Evolutionary conservation across 2,329 filamentous ascomycete genomes (phyloP).

Genomic region (Coleophoma cylindrospora): DNA sequence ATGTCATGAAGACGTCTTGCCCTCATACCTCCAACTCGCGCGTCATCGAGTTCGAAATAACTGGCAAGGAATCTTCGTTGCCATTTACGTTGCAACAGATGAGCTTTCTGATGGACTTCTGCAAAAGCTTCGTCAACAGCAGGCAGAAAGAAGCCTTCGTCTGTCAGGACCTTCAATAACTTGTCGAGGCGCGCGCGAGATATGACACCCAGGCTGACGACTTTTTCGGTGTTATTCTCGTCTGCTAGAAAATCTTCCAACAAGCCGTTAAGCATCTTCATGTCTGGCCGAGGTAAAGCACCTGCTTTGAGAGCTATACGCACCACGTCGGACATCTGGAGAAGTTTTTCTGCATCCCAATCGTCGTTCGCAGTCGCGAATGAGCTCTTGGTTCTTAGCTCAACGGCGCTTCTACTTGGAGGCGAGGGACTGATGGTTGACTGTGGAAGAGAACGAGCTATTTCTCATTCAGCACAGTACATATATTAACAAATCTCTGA

Average conservation of each 20-base stretch:
- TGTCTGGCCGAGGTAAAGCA: not conserved
- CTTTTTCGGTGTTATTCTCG: not conserved
- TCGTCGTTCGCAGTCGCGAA: not conserved
- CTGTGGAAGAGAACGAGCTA: not conserved
- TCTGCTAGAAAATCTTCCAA: not conserved
- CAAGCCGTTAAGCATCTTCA: not conserved
- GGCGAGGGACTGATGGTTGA: not conserved
- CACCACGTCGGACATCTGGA: not conserved
- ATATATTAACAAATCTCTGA: not conserved
- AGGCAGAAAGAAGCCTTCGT: not conserved
- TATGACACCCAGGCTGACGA: slow-evolving; percentile 2
- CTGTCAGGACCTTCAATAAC: slow-evolving; percentile 2
- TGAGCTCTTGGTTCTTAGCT: not conserved
- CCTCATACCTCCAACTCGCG: slow-evolving; percentile 1
- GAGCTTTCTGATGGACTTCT: slow-evolving; percentile 2
- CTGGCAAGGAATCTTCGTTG: not conserved
- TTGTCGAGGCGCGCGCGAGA: slow-evolving; percentile 5
- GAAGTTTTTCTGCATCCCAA: not conserved
- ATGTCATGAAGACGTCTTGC: not conserved
- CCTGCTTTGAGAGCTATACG: not conserved
- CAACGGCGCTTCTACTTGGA: not conserved
- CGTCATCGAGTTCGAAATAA: slow-evolving; percentile 1
- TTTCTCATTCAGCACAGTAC: not conserved
- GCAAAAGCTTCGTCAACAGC: not conserved
- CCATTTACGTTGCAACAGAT: slow-evolving; percentile 1